Percentiles rank a stretch among this genome's conserved stretches.
These are phyloP conservation scores for Xylaria longipes DNA, from an alignment of 495 filamentous ascomycete genomes.

Conservation along the genomic window DNA sequence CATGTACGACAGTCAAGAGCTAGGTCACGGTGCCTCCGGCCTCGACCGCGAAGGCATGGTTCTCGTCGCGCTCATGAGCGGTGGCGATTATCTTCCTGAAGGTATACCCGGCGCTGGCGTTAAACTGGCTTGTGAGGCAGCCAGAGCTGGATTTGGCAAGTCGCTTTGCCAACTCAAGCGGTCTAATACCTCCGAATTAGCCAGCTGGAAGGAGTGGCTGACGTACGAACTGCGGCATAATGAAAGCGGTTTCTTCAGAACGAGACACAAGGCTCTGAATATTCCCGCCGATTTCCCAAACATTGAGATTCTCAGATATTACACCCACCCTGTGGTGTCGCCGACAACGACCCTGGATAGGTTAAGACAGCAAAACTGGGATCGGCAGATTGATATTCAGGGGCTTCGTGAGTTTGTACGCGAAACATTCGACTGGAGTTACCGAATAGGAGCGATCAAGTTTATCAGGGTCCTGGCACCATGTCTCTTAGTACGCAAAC, in stretches of 20 bases:
- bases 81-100: constrained; percentile 91
- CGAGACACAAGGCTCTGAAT: constrained; percentile 71
- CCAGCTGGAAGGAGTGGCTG: constrained; percentile 76
- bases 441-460: constrained; percentile 78
- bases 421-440: constrained; percentile 86
- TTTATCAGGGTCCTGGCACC: constrained; percentile 83
- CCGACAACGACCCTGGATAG: constrained; percentile 61
- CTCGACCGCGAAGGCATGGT: constrained; percentile 91
- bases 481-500: constrained; percentile 70
- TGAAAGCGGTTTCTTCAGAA: constrained; percentile 79
- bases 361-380: constrained; percentile 66
- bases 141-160: constrained; percentile 83
- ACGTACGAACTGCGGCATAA: constrained; percentile 81
- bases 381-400: constrained; percentile 67
- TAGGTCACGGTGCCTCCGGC: constrained; percentile 59
- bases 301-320: constrained; percentile 78
- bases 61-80: constrained; percentile 91
- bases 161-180: constrained; percentile 69
- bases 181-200: constrained; percentile 59
- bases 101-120: constrained; percentile 88
- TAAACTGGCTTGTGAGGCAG: constrained; percentile 87
- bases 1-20: constrained; percentile 65
- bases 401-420: constrained; percentile 74
- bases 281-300: constrained; percentile 87
- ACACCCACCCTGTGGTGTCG: constrained; percentile 85